These are phyloP conservation scores for Chaetomiaceae sp. DNA, from an alignment of 2,329 filamentous ascomycete species.

Conservation along the genomic window DNA sequence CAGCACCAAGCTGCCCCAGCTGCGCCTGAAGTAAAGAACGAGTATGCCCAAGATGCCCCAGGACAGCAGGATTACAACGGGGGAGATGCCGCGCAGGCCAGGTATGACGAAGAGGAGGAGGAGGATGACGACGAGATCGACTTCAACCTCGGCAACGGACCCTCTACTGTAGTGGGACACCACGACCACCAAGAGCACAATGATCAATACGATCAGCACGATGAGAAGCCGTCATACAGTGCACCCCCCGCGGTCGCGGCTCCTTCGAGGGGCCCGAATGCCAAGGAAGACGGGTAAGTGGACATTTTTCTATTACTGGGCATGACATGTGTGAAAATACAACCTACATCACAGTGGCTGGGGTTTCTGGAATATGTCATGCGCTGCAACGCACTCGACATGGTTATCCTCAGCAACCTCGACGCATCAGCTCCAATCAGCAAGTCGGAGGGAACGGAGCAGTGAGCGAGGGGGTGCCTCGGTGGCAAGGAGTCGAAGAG, in stretches of 20 bases:
- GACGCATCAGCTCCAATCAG: too few species aligned
- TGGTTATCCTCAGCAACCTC: too few species aligned
- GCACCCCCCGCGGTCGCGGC: constrained; percentile 29
- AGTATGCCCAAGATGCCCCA: constrained; percentile 27
- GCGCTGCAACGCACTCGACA: too few species aligned
- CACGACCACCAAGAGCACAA: constrained; percentile 18
- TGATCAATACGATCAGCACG: constrained; percentile 8
- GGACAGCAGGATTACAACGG: constrained; percentile 30
- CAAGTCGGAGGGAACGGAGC: too few species aligned
- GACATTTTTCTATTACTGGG: constrained; percentile 21
- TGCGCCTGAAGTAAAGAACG: constrained; percentile 28
- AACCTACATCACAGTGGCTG: neutral
- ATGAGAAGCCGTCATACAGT: constrained; percentile 27
- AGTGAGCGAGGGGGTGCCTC: too few species aligned
- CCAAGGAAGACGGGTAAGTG: constrained; percentile 92
- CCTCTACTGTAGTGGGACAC: constrained; percentile 28
- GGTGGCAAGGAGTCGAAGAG: neutral
- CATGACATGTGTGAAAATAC: constrained; percentile 11
- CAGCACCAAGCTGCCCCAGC: constrained; percentile 26
- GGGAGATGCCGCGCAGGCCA: constrained; percentile 37
- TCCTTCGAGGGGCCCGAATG: constrained; percentile 52
- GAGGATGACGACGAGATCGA: constrained; percentile 52
- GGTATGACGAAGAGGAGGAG: constrained; percentile 41
- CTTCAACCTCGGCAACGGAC: constrained; percentile 45
- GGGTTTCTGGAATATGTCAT: too few species aligned